Evolutionary conservation across 306 rosid species (phyloP).

Genomic region (Gynostemma pentaphyllum): DNA sequence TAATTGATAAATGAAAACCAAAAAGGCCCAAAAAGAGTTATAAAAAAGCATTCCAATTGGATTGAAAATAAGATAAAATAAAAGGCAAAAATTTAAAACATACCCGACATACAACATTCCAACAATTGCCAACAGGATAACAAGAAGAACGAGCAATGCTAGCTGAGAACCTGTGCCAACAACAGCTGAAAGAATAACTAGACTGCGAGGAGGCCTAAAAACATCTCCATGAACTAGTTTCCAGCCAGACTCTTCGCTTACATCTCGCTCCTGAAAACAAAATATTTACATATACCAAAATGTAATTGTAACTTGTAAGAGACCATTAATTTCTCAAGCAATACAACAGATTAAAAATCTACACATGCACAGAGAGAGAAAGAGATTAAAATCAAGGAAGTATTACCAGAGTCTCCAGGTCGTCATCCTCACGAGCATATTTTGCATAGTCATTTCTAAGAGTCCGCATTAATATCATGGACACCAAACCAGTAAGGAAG

Average conservation of each 20-base stretch:
- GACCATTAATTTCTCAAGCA: neutral
- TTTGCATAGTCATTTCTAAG: conserved; percentile 96
- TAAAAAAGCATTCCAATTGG: no score
- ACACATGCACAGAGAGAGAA: neutral
- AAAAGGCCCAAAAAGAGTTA: no score
- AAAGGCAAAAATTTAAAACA: conserved; percentile 11
- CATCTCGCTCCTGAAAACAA: conserved; percentile 78
- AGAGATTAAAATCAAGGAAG: conserved; percentile 9
- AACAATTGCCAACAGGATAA: conserved; percentile 87
- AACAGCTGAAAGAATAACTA: conserved; percentile 81
- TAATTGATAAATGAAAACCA: no score
- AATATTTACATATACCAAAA: neutral
- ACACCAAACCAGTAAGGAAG: conserved; percentile 96
- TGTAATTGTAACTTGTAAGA: neutral
- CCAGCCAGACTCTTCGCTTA: conserved; percentile 98
- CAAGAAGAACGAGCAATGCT: conserved; percentile 84
- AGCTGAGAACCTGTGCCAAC: conserved; percentile 97
- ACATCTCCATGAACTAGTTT: conserved; percentile 99
- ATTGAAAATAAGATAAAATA: no score
- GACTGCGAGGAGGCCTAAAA: conserved; percentile 71
- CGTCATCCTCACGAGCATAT: conserved; percentile 97
- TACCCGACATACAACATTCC: conserved; percentile 95
- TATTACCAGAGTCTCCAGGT: conserved; percentile 80
- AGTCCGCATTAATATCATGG: conserved; percentile 97
- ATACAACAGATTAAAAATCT: neutral